Conservation (phyloP, 148 eudicot species). For the Limonium bicolor region DNA sequence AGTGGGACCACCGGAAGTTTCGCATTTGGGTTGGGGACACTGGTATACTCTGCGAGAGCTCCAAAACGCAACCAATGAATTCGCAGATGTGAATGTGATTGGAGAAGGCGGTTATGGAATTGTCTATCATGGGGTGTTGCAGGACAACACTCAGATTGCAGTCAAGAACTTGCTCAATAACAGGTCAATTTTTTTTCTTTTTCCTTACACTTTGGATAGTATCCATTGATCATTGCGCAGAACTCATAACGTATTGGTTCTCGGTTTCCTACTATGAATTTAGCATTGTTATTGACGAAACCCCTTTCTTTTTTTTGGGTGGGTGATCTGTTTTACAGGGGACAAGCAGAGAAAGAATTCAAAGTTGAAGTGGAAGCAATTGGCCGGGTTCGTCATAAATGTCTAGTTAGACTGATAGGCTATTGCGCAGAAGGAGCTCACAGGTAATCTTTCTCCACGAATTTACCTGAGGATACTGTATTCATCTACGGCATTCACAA, state of each 20-base stretch:
- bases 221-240: too few species aligned
- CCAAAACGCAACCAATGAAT: conserved; percentile 61
- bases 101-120: conserved; percentile 98
- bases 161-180: conserved; percentile 83
- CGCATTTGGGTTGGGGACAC: conserved; percentile 81
- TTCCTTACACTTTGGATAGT: not conserved
- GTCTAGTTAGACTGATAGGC: conserved; percentile 84
- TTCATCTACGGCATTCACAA: too few species aligned
- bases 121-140: conserved; percentile 70
- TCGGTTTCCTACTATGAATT: not conserved
- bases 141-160: conserved; percentile 63
- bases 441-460: conserved; percentile 31
- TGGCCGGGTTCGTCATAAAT: conserved; percentile 94
- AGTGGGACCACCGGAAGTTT: conserved; percentile 38
- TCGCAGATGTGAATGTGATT: conserved; percentile 74
- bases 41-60: conserved; percentile 90
- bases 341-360: conserved; percentile 94
- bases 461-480: too few species aligned
- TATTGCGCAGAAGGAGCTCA: conserved; percentile 95
- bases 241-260: too few species aligned
- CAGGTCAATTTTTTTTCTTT: conserved; percentile 25
- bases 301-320: not conserved
- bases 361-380: conserved; percentile 92
- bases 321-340: conserved; percentile 30
- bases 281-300: not conserved